Conservation (phyloP, 495 filamentous ascomycete species). For the Beverwykella pulmonaria region DNA sequence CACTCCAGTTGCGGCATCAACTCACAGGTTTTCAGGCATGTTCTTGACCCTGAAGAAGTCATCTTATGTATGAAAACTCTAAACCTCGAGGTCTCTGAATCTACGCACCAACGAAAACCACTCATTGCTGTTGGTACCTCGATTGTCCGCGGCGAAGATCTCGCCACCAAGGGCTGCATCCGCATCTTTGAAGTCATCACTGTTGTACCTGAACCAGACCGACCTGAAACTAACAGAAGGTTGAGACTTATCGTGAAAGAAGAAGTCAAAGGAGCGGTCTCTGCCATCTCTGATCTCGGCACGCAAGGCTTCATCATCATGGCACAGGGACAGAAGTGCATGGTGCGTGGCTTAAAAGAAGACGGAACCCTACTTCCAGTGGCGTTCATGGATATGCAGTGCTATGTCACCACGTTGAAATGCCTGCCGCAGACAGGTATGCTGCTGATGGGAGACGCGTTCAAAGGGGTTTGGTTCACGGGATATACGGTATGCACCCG, state of each 20-base stretch:
- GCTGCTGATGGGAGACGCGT: slow-evolving; percentile 80
- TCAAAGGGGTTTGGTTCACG: slow-evolving; percentile 92
- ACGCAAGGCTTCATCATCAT: slow-evolving; percentile 88
- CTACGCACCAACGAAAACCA: slow-evolving; percentile 78
- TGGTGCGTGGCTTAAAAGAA: slow-evolving; percentile 94
- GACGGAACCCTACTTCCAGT: slow-evolving; percentile 89
- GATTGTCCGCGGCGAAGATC: slow-evolving; percentile 82
- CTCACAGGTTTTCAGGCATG: slow-evolving; percentile 19
- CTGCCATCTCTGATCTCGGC: slow-evolving; percentile 82
- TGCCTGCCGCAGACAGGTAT: slow-evolving; percentile 81
- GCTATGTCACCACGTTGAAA: slow-evolving; percentile 80
- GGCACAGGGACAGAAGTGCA: slow-evolving; percentile 94
- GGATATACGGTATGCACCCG: slow-evolving; percentile 74
- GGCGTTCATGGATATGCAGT: slow-evolving; percentile 97
- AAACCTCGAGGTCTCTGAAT: slow-evolving; percentile 85
- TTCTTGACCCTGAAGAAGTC: slow-evolving; percentile 68
- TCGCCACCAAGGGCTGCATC: slow-evolving; percentile 78
- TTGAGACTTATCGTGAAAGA: slow-evolving; percentile 86
- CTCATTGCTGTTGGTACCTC: slow-evolving; percentile 85
- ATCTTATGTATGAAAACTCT: slow-evolving; percentile 80
- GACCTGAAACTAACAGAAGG: slow-evolving; percentile 79
- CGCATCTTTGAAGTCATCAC: slow-evolving; percentile 90
- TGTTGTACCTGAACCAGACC: slow-evolving; percentile 85
- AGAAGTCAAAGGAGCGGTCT: slow-evolving; percentile 92
- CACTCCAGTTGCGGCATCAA: neutral